These are phyloP conservation scores for Dicorynia guianensis DNA, from an alignment of 306 rosid species.

Conservation along the genomic window DNA sequence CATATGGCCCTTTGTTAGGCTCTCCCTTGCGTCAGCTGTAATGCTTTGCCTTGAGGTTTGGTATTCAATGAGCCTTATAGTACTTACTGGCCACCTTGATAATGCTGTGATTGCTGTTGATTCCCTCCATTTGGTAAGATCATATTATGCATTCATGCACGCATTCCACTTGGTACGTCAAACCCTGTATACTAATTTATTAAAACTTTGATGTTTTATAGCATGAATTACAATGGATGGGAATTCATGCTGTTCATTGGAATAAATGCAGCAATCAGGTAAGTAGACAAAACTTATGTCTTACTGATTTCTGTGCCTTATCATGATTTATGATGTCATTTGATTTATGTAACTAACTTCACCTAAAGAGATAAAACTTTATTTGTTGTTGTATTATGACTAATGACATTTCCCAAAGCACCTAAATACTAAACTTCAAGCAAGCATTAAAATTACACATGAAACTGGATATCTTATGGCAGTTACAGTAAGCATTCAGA, in stretches of 20 bases:
- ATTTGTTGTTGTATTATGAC: no score
- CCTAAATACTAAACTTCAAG: not conserved
- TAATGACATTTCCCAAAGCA: conserved; percentile 20
- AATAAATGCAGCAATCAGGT: conserved; percentile 91
- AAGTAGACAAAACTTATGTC: conserved; percentile 30
- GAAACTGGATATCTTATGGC: no score
- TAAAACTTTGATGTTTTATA: conserved; percentile 47
- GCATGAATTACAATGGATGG: conserved; percentile 81
- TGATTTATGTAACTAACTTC: no score
- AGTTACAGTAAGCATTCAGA: no score
- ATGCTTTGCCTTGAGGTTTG: conserved; percentile 96
- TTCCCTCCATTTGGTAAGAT: conserved; percentile 87
- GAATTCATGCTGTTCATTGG: conserved; percentile 90
- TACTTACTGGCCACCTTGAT: conserved; percentile 80
- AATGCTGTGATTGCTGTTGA: conserved; percentile 79
- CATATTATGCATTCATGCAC: not conserved
- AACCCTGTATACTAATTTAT: not conserved
- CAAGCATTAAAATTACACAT: no score
- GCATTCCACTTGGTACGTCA: not conserved
- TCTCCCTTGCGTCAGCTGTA: conserved; percentile 86
- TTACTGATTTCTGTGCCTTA: conserved; percentile 4
- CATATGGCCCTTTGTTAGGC: conserved; percentile 82
- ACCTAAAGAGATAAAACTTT: no score
- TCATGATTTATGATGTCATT: no score
- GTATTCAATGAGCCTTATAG: conserved; percentile 77